These are phyloP conservation scores for Podosphaera leucotricha DNA, from an alignment of 2,329 filamentous ascomycete species.

Conservation along the genomic window DNA sequence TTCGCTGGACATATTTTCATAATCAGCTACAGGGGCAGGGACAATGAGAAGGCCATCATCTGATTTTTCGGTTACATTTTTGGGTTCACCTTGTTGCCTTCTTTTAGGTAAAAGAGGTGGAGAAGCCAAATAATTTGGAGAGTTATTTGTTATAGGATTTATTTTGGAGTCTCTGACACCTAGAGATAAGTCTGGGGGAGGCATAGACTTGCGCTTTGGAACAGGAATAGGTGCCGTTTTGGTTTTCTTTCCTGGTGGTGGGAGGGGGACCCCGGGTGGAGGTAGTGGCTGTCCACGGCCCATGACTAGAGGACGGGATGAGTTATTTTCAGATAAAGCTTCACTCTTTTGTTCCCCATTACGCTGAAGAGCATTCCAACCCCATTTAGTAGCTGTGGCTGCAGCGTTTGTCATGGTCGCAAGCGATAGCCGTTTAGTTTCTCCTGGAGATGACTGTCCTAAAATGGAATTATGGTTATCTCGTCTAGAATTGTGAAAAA, in stretches of 20 bases:
- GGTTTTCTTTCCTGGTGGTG: constrained; percentile 37
- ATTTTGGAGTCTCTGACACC: constrained; percentile 7
- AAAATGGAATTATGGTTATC: constrained; percentile 18
- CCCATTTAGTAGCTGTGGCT: constrained; percentile 32
- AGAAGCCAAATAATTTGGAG: constrained; percentile 12
- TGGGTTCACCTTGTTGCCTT: constrained; percentile 14
- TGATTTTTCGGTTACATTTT: constrained; percentile 17
- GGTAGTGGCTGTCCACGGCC: constrained; percentile 63
- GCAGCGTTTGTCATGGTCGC: constrained; percentile 32
- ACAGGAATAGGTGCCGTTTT: constrained; percentile 32
- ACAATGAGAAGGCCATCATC: constrained; percentile 38
- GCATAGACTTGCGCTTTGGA: constrained; percentile 40
- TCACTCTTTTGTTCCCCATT: constrained; percentile 17
- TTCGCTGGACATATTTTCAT: constrained; percentile 3
- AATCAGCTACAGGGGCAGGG: constrained; percentile 19
- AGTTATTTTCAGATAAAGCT: constrained; percentile 18
- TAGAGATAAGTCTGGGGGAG: constrained; percentile 19
- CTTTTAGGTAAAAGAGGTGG: constrained; percentile 24
- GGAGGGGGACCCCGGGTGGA: constrained; percentile 57
- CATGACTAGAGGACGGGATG: constrained; percentile 36
- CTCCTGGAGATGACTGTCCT: constrained; percentile 8
- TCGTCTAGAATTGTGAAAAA: constrained; percentile 14
- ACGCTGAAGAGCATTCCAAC: constrained; percentile 30
- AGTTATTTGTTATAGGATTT: constrained; percentile 10
- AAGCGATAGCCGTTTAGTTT: constrained; percentile 25